Percentiles rank a stretch among this genome's conserved stretches.
Conservation (phyloP, 352 stramenopile species). For the Thalassiosira mediterranea region DNA sequence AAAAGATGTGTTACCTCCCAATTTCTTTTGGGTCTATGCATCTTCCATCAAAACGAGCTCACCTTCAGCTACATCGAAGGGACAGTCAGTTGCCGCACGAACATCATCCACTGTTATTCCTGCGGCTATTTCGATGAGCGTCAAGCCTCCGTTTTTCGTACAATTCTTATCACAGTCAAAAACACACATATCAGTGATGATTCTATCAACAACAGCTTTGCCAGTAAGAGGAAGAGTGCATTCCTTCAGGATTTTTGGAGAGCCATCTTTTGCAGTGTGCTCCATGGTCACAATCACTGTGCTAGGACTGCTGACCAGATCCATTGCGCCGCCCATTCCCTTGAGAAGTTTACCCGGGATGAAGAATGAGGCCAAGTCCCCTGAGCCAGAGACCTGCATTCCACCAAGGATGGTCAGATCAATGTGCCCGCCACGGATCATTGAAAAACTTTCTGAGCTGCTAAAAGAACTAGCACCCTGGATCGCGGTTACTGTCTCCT, state of each 20-base stretch:
- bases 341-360: slow-evolving; percentile 95
- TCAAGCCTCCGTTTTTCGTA: slow-evolving; percentile 74
- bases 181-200: slow-evolving; percentile 88
- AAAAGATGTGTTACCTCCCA: neutral
- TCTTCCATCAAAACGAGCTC: slow-evolving; percentile 54
- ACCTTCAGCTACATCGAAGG: slow-evolving; percentile 52
- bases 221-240: slow-evolving; percentile 94
- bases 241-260: slow-evolving; percentile 92
- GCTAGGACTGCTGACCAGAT: slow-evolving; percentile 91
- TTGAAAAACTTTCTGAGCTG: slow-evolving; percentile 93
- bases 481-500: slow-evolving; percentile 95
- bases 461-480: slow-evolving; percentile 92
- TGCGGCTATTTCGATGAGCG: slow-evolving; percentile 88
- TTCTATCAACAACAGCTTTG: slow-evolving; percentile 92
- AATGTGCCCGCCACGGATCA: slow-evolving; percentile 96
- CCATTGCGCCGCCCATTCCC: slow-evolving; percentile 97
- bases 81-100: slow-evolving; percentile 64
- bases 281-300: slow-evolving; percentile 97
- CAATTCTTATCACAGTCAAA: slow-evolving; percentile 82
- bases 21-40: slow-evolving; percentile 21
- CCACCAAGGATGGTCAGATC: slow-evolving; percentile 95
- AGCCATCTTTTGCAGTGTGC: slow-evolving; percentile 92
- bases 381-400: slow-evolving; percentile 91
- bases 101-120: slow-evolving; percentile 77
- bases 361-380: slow-evolving; percentile 93